Conservation (phyloP, 345 rosid species). For the Sapria himalayana region DNA sequence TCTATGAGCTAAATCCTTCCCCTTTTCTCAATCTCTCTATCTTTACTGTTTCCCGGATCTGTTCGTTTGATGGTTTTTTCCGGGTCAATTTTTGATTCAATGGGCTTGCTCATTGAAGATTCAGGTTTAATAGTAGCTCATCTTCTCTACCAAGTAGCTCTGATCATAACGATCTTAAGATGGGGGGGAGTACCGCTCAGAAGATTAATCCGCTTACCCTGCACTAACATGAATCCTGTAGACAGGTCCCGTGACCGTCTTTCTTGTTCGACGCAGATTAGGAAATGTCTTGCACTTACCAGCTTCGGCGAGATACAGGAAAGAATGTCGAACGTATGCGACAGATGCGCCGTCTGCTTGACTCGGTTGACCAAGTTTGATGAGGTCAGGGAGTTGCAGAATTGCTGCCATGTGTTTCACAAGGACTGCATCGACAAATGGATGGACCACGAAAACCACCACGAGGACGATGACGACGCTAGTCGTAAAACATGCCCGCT, state of each 20-base stretch:
- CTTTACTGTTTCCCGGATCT: not conserved
- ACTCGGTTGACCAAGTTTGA: slow-evolving; percentile 28
- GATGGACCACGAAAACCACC: slow-evolving; percentile 44
- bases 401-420: slow-evolving; percentile 85
- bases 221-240: slow-evolving; percentile 4
- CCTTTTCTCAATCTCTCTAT: not conserved
- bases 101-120: slow-evolving; percentile 54
- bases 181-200: slow-evolving; percentile 45
- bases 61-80: not conserved
- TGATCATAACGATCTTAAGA: slow-evolving; percentile 39
- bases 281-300: slow-evolving; percentile 31
- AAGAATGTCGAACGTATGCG: slow-evolving; percentile 14
- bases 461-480: slow-evolving; percentile 17
- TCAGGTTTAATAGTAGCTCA: slow-evolving; percentile 33
- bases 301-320: slow-evolving; percentile 34
- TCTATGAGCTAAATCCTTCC: too few relatives aligned
- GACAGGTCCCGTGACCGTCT: slow-evolving; percentile 4
- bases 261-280: slow-evolving; percentile 14
- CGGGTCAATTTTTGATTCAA: slow-evolving; percentile 2
- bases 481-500: slow-evolving; percentile 65
- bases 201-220: slow-evolving; percentile 12
- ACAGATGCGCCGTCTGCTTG: slow-evolving; percentile 76
- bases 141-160: slow-evolving; percentile 55
- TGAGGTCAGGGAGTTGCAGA: slow-evolving; percentile 58
- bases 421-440: slow-evolving; percentile 72